Evolutionary conservation across 164 flowering plant species (phyloP).

Genomic region (Malania oleifera): DNA sequence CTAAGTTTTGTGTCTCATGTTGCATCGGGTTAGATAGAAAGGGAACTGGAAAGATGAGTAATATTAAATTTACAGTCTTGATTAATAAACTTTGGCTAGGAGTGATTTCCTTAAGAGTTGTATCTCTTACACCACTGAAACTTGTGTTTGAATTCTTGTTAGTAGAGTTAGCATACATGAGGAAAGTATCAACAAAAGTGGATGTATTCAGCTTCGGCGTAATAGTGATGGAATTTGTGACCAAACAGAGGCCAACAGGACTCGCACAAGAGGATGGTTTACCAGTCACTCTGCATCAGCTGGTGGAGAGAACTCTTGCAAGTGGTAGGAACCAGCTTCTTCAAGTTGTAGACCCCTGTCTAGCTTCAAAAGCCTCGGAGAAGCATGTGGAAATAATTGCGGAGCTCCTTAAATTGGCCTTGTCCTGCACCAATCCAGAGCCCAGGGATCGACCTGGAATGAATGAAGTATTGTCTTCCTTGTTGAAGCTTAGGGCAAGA

Average conservation of each 20-base stretch:
- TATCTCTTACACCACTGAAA: not conserved
- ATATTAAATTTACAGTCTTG: too few relatives aligned
- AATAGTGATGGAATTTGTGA: conserved; percentile 70
- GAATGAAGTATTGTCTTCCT: conserved; percentile 46
- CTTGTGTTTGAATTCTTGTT: not conserved
- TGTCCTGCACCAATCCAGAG: conserved; percentile 42
- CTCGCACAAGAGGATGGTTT: conserved; percentile 35
- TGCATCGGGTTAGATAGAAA: too few relatives aligned
- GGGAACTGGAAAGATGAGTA: too few relatives aligned
- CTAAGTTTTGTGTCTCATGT: too few relatives aligned
- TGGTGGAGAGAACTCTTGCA: conserved; percentile 44
- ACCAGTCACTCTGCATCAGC: conserved; percentile 51
- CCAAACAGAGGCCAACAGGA: conserved; percentile 65
- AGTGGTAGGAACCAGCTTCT: conserved; percentile 29
- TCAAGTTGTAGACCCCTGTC: conserved; percentile 44
- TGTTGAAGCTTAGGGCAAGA: conserved; percentile 8
- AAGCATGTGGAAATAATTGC: conserved; percentile 27
- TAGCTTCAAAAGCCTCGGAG: conserved; percentile 21
- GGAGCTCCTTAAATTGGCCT: conserved; percentile 45
- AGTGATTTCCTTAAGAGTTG: too few relatives aligned
- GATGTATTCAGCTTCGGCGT: conserved; percentile 86
- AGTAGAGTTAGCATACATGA: conserved; percentile 84
- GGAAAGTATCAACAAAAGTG: conserved; percentile 62
- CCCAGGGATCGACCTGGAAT: conserved; percentile 67
- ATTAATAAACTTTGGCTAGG: too few relatives aligned